Conservation (phyloP, 1,284 basidiomycete genomes). For the Irpex rosettiformis region DNA sequence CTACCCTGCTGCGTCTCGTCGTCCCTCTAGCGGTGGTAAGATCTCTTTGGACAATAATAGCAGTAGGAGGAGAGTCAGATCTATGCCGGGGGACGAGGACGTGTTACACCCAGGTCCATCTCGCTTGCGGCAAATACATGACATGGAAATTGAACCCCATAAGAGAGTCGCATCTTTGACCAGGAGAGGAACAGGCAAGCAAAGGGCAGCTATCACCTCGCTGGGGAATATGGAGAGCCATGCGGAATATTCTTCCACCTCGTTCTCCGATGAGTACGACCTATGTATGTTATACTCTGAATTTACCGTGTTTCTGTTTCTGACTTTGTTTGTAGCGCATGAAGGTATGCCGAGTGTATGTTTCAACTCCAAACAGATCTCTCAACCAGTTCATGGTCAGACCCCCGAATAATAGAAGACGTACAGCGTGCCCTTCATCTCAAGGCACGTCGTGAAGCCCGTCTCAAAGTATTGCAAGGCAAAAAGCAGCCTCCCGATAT, state of each 20-base stretch:
- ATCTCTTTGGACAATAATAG: conserved; percentile 17
- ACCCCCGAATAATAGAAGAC: conserved; percentile 70
- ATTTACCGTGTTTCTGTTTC: conserved; percentile 2
- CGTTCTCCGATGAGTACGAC: conserved; percentile 70
- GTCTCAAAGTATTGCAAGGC: conserved; percentile 39
- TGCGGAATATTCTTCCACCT: conserved; percentile 20
- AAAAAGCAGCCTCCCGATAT: conserved; percentile 24
- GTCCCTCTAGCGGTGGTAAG: conserved; percentile 8
- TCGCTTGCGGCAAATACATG: conserved; percentile 7
- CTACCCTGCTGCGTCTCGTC: conserved; percentile 22
- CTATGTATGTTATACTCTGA: conserved; percentile 47
- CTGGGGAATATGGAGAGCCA: conserved; percentile 13
- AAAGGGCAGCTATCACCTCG: conserved; percentile 4
- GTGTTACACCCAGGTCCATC: conserved; percentile 12
- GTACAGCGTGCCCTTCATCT: conserved; percentile 68
- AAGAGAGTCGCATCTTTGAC: conserved; percentile 18
- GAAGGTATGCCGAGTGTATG: no score
- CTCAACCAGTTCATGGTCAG: no score
- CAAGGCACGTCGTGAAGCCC: conserved; percentile 68
- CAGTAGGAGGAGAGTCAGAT: conserved; percentile 29
- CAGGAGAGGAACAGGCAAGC: conserved; percentile 18
- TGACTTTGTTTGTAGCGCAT: conserved; percentile 41
- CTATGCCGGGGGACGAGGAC: conserved; percentile 21
- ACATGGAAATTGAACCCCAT: conserved; percentile 11
- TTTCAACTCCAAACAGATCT: no score